A percentile compares a stretch with the other conserved stretches of the same genome.
Evolutionary conservation across 441 rosid genomes (phyloP).

Genomic region (Corymbia citriodora): DNA sequence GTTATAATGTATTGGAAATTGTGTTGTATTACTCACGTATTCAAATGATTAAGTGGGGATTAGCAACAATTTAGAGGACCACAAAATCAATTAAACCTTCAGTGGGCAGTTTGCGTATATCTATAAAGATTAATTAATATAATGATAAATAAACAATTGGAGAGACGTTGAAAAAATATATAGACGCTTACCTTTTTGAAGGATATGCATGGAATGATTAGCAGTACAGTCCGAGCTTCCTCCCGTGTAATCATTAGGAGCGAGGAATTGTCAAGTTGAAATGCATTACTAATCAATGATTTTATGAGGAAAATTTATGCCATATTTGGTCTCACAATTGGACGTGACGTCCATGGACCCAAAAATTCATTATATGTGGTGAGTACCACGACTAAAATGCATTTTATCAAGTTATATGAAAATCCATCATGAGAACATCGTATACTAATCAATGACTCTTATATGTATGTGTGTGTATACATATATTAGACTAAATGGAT

Average conservation of each 20-base stretch:
- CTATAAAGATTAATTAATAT: background rate
- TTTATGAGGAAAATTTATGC: too few species aligned
- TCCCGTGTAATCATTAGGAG: too few species aligned
- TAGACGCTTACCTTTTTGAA: background rate
- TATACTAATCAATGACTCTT: background rate
- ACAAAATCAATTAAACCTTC: background rate
- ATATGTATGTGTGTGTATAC: background rate
- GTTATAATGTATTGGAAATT: background rate
- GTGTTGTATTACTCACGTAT: background rate
- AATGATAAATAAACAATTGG: background rate
- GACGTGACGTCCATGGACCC: too few species aligned
- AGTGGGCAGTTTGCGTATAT: background rate
- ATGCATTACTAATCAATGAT: too few species aligned
- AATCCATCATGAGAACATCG: background rate
- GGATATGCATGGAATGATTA: background rate
- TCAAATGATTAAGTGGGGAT: background rate
- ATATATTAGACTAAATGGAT: background rate
- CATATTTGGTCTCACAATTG: too few species aligned
- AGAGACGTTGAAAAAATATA: background rate
- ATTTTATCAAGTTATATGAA: background rate
- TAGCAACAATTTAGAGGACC: background rate
- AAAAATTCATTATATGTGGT: too few species aligned
- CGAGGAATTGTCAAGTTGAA: too few species aligned
- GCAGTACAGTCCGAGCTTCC: too few species aligned
- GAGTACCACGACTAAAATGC: background rate